Evolutionary conservation across 352 stramenopile genomes (phyloP).

Genomic region (Globisporangium megalacanthum): DNA sequence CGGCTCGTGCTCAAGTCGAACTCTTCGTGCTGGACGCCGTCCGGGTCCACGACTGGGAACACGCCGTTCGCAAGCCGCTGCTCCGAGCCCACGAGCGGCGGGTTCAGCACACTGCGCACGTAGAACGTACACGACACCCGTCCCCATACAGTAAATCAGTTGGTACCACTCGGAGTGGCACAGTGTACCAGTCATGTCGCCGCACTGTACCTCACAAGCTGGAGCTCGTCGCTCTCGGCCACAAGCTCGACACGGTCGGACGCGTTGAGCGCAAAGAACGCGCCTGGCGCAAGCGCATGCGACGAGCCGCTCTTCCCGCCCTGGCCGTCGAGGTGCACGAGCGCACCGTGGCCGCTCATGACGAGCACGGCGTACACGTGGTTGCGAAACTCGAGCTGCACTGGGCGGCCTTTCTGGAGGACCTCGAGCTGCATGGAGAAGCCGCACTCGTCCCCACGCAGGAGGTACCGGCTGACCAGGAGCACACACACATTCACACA

Average conservation of each 20-base stretch:
- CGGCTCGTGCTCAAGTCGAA: constrained; percentile 42
- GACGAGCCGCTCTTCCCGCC: constrained; percentile 16
- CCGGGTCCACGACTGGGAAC: constrained; percentile 63
- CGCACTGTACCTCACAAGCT: constrained; percentile 48
- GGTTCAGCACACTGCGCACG: constrained; percentile 62
- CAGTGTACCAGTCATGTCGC: background rate
- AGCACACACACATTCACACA: background rate
- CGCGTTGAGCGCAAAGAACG: constrained; percentile 59
- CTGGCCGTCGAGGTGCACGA: constrained; percentile 49
- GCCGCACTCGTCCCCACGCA: constrained; percentile 62
- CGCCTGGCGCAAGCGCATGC: constrained; percentile 28
- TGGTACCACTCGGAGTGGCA: background rate
- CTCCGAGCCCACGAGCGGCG: constrained; percentile 56
- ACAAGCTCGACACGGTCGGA: constrained; percentile 44
- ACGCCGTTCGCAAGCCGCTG: constrained; percentile 44
- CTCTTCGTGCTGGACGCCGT: constrained; percentile 51
- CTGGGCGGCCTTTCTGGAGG: constrained; percentile 40
- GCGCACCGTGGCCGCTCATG: constrained; percentile 43
- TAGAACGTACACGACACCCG: too few relatives aligned
- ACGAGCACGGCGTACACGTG: constrained; percentile 72
- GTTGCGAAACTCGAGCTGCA: constrained; percentile 67
- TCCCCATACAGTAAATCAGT: background rate
- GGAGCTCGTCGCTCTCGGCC: constrained; percentile 55
- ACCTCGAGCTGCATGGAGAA: constrained; percentile 80
- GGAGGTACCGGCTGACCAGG: constrained; percentile 44